Evolutionary conservation across 257 asterid species (phyloP).

Genomic region (Solanum sejunctum): DNA sequence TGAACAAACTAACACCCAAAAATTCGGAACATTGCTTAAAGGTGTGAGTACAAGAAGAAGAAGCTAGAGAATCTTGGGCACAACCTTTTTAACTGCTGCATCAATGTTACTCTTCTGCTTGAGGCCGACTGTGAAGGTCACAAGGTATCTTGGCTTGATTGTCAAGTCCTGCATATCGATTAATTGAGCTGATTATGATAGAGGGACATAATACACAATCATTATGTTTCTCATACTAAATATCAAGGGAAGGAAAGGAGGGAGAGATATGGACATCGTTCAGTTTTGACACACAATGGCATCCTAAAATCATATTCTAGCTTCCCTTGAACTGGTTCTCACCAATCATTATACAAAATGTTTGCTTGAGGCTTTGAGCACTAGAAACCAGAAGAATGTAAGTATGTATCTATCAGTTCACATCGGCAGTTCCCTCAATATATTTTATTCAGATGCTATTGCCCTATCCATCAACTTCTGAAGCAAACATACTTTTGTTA

Average conservation of each 20-base stretch:
- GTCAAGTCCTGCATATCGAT: slow-evolving; percentile 50
- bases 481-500: not conserved
- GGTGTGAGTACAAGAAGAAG: not conserved
- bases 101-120: slow-evolving; percentile 75
- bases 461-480: not conserved
- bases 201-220: not conserved
- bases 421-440: not conserved
- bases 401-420: not conserved
- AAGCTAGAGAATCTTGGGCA: not conserved
- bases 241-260: not conserved
- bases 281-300: not conserved
- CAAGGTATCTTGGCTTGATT: slow-evolving; percentile 71
- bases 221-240: not conserved
- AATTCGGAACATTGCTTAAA: not conserved
- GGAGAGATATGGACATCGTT: not conserved
- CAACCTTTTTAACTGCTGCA: slow-evolving; percentile 76
- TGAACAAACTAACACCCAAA: not conserved
- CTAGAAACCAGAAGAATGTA: not conserved
- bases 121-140: slow-evolving; percentile 77
- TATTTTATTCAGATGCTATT: not conserved
- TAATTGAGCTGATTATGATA: not conserved
- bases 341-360: not conserved
- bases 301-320: not conserved
- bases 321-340: not conserved
- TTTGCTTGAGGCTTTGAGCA: not conserved